Percentiles rank a stretch among this genome's conserved stretches.
Conservation (phyloP, 192 early-diverging fungal species). For the Linnemannia hyalina region DNA sequence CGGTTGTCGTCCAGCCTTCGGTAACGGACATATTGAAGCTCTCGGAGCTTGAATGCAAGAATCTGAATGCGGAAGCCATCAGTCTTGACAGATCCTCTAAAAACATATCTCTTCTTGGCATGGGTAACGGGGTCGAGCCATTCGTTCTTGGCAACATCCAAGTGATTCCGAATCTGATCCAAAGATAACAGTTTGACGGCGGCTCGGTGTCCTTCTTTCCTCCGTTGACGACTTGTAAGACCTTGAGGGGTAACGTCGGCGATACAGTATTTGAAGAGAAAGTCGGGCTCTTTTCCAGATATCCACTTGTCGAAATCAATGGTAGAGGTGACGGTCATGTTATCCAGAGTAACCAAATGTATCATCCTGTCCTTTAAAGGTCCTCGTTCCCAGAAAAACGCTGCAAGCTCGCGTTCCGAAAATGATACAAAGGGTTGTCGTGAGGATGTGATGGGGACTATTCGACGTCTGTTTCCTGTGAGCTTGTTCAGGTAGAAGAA, state of each 20-base stretch:
- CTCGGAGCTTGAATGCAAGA: slow-evolving; percentile 10
- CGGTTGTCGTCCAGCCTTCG: background rate
- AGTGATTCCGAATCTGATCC: background rate
- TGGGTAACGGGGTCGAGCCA: background rate
- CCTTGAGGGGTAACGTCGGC: slow-evolving; percentile 5
- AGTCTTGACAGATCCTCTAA: background rate
- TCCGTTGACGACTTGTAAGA: slow-evolving; percentile 12
- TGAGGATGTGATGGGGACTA: slow-evolving; percentile 13
- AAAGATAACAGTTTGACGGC: background rate
- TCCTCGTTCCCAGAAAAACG: slow-evolving; percentile 15
- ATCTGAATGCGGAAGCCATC: slow-evolving; percentile 15
- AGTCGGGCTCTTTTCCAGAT: background rate
- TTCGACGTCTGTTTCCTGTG: slow-evolving; percentile 4
- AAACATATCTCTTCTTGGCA: slow-evolving; percentile 7
- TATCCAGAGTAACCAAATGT: slow-evolving; percentile 3
- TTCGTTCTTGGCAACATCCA: background rate
- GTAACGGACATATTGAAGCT: slow-evolving; percentile 4
- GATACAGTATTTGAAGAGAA: background rate
- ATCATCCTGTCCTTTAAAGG: background rate
- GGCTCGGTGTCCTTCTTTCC: slow-evolving; percentile 18
- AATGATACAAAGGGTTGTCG: slow-evolving; percentile 24
- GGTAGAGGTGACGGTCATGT: background rate
- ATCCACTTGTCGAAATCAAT: slow-evolving; percentile 7
- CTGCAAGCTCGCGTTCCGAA: slow-evolving; percentile 24
- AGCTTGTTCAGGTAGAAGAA: slow-evolving; percentile 14